A percentile compares a stretch with the other conserved stretches of the same genome.
Conservation (phyloP, 169 alveolate species). For the Plasmodium coatneyi region DNA sequence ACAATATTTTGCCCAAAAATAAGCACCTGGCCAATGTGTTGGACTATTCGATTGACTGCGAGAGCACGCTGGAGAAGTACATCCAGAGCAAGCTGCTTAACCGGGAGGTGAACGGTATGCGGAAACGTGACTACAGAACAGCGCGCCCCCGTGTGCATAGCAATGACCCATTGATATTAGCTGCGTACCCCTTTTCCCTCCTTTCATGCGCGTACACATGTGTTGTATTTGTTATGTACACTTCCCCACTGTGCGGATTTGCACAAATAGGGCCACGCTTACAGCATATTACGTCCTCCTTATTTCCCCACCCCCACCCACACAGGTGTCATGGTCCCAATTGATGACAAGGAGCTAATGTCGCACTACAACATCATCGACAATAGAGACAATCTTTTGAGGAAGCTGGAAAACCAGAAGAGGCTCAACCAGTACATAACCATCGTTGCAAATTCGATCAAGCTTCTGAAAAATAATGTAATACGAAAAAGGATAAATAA, state of each 20-base stretch:
- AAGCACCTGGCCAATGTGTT: constrained; percentile 79
- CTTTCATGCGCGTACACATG: background rate
- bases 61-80: constrained; percentile 76
- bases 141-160: background rate
- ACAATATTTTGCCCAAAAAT: constrained; percentile 79
- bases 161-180: background rate
- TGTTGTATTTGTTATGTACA: background rate
- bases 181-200: background rate
- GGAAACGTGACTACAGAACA: background rate
- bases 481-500: background rate
- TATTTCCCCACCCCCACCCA: background rate
- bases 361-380: constrained; percentile 60
- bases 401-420: constrained; percentile 60
- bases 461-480: constrained; percentile 61
- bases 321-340: constrained; percentile 55
- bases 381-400: constrained; percentile 57
- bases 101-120: constrained; percentile 39
- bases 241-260: background rate
- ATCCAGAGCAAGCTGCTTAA: constrained; percentile 76
- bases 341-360: constrained; percentile 60
- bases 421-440: constrained; percentile 53
- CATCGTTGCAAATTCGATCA: constrained; percentile 63
- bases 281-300: background rate
- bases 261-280: background rate
- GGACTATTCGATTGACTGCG: constrained; percentile 74